Evolutionary conservation across 2,329 filamentous ascomycete species (phyloP), one percentile per base, ranked within the genome.

Genomic region (Dissoconium aciculare): DNA sequence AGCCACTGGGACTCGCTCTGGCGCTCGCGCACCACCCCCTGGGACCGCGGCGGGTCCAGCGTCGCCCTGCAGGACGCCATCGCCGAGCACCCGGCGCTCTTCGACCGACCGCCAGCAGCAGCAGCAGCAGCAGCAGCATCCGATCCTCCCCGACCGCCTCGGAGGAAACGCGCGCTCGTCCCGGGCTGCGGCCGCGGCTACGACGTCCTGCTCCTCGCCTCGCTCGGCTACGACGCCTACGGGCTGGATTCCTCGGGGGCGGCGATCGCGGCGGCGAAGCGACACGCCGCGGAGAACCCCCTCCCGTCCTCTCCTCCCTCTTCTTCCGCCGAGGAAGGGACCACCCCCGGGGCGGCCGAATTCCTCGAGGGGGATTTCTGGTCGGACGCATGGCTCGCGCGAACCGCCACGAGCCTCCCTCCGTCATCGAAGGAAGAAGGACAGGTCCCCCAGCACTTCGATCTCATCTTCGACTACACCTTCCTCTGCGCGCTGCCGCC

Each of bases 111-210:
- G 33, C 10, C 26, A 34, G 19, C 19, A n/a, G n/a, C n/a, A n/a
- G n/a, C n/a, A n/a, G n/a, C n/a, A n/a, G n/a, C n/a, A n/a, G n/a
- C n/a, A n/a, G n/a, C n/a, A n/a, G n/a, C n/a, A n/a, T n/a, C n/a
- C n/a, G n/a, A n/a, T n/a, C n/a, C n/a, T n/a, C n/a, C n/a, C n/a
- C n/a, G n/a, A n/a, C n/a, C n/a, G n/a, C n/a, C n/a, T n/a, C n/a
- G n/a, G n/a, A n/a, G 53, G 33, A 69, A 67, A 43, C 62, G 60
- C 34, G 82, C 76, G 1, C 60, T 91, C 5, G 77, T 92, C 0
- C 79, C 83, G 0, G 83, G 82, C 4, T 27, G 11, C 13, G 84
- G 83, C 0, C 68, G 70, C 27, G 84, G 83, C 4, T 78, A 89
- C 48, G 84, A 92, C 56, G 78, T 83, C 2, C 62, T 82, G 6